Evolutionary conservation across 495 filamentous ascomycete species (phyloP).

Genomic region (Tuber umbilicatum): DNA sequence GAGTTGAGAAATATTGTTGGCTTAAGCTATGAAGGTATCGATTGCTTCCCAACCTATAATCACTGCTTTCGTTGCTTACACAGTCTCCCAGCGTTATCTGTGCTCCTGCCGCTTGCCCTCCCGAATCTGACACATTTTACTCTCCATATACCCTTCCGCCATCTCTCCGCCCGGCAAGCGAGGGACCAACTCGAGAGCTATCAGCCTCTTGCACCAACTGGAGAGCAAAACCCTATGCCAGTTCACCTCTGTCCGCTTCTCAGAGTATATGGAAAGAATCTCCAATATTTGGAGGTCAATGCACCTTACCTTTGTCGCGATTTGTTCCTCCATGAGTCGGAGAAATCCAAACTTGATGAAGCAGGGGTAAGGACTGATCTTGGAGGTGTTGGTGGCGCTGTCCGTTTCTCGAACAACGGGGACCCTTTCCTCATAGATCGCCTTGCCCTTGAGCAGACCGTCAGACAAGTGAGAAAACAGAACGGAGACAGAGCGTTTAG

Average conservation of each 20-base stretch:
- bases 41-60: background rate
- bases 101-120: conserved; percentile 37
- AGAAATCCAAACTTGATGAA: conserved; percentile 36
- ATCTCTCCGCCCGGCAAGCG: conserved; percentile 16
- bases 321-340: conserved; percentile 32
- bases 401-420: conserved; percentile 7
- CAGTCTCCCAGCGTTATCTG: conserved; percentile 20
- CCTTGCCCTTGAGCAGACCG: conserved; percentile 31
- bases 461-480: conserved; percentile 26
- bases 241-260: conserved; percentile 40
- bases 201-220: conserved; percentile 18
- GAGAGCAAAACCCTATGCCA: conserved; percentile 9
- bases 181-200: conserved; percentile 20
- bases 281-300: conserved; percentile 33
- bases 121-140: conserved; percentile 41
- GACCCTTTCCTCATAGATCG: conserved; percentile 25
- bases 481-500: conserved; percentile 25
- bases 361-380: conserved; percentile 31
- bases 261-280: conserved; percentile 37
- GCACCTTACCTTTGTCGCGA: conserved; percentile 41
- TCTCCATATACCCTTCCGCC: conserved; percentile 29
- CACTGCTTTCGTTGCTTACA: background rate
- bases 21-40: conserved; percentile 32
- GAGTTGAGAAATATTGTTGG: conserved; percentile 33
- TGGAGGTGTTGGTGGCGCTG: conserved; percentile 16